These are phyloP conservation scores for Fusarium sulawesiense DNA, from an alignment of 2,329 filamentous ascomycete species.

Conservation along the genomic window DNA sequence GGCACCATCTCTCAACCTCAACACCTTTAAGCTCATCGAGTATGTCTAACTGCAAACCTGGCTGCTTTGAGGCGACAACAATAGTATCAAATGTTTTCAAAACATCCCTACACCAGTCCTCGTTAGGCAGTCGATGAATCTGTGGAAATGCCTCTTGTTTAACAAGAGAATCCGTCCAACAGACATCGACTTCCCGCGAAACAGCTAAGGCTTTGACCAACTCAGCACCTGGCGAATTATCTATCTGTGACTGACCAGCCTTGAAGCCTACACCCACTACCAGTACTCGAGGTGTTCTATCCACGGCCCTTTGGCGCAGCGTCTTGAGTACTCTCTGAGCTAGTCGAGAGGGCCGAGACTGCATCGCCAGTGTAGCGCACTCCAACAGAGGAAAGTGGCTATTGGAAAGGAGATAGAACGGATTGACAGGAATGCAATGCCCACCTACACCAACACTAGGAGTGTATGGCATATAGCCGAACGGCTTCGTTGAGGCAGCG, in stretches of 20 bases:
- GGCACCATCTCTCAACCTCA: conserved; percentile 54
- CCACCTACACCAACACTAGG: conserved; percentile 64
- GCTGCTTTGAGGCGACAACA: conserved; percentile 55
- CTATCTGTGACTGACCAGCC: conserved; percentile 57
- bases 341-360: conserved; percentile 53
- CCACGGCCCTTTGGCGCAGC: conserved; percentile 32
- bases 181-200: conserved; percentile 52
- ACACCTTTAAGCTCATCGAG: conserved; percentile 52
- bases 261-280: conserved; percentile 63
- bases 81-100: conserved; percentile 55
- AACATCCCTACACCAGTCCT: conserved; percentile 51
- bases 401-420: conserved; percentile 62
- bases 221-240: conserved; percentile 58
- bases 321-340: conserved; percentile 48
- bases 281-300: conserved; percentile 48
- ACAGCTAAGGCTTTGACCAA: conserved; percentile 51
- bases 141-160: conserved; percentile 53
- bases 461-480: conserved; percentile 60
- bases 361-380: conserved; percentile 56
- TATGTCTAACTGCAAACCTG: conserved; percentile 52
- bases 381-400: conserved; percentile 59
- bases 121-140: conserved; percentile 51
- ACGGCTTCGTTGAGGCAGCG: conserved; percentile 62
- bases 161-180: conserved; percentile 57
- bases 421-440: conserved; percentile 67